Conservation (phyloP, 139 green algal genomes). For the Chlorella sp. region DNA sequence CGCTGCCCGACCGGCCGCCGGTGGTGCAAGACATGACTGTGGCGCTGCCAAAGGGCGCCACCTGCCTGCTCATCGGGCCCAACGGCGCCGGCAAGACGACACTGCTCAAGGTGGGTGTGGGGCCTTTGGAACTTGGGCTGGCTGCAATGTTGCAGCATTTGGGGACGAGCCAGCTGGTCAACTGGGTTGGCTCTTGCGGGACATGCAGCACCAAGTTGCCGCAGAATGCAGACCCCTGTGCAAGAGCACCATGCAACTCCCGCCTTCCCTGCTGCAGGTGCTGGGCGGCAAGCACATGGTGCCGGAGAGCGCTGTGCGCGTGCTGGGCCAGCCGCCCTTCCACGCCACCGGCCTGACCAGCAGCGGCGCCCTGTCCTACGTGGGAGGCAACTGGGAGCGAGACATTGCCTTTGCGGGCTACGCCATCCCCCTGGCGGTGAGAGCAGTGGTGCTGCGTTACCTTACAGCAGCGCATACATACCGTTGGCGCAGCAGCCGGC, state of each 20-base stretch:
- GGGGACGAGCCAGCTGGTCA: neutral
- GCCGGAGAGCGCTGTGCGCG: slow-evolving; percentile 51
- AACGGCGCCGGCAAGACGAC: slow-evolving; percentile 70
- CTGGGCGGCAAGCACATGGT: slow-evolving; percentile 95
- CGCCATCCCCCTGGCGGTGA: slow-evolving; percentile 82
- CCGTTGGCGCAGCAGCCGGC: too few species aligned
- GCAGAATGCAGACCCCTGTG: neutral
- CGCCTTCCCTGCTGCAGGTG: slow-evolving; percentile 64
- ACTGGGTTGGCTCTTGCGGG: too few species aligned
- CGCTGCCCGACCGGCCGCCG: slow-evolving; percentile 65
- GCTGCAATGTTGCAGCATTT: neutral
- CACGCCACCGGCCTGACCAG: slow-evolving; percentile 88
- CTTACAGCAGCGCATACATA: too few species aligned
- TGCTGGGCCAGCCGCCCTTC: slow-evolving; percentile 92
- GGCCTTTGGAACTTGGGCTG: neutral
- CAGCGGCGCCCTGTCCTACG: slow-evolving; percentile 85
- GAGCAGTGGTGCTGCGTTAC: neutral
- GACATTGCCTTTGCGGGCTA: slow-evolving; percentile 95
- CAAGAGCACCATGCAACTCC: neutral
- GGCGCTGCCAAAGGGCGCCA: slow-evolving; percentile 59
- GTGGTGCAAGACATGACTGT: slow-evolving; percentile 78
- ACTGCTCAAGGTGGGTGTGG: slow-evolving; percentile 3
- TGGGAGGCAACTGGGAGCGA: slow-evolving; percentile 94
- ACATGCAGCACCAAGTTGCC: neutral
- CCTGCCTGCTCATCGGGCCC: slow-evolving; percentile 84